phyloP scores from a whole-genome alignment of 2,329 filamentous ascomycete species.

The Bipolaris cookei region DNA sequence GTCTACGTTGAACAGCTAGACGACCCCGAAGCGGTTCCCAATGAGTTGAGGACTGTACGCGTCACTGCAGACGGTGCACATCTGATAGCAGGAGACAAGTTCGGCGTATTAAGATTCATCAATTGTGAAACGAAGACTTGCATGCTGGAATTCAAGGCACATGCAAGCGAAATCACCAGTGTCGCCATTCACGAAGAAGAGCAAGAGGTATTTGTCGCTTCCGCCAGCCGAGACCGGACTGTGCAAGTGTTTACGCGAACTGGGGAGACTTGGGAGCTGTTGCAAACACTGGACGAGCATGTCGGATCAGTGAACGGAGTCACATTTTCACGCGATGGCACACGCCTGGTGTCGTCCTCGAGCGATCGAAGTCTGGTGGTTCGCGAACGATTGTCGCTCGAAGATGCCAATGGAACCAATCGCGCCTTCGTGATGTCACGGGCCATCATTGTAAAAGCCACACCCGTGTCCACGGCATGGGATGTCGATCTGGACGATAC shows the following conservation, averaged over 20 bases:
- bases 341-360: slow-evolving; percentile 81
- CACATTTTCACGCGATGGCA: slow-evolving; percentile 73
- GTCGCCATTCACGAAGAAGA: slow-evolving; percentile 75
- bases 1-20: slow-evolving; percentile 71
- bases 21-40: slow-evolving; percentile 55
- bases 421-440: slow-evolving; percentile 79
- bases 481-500: slow-evolving; percentile 65
- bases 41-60: slow-evolving; percentile 65
- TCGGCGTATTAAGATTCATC: slow-evolving; percentile 78
- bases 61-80: slow-evolving; percentile 67
- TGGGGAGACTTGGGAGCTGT: slow-evolving; percentile 69
- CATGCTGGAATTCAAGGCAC: slow-evolving; percentile 78
- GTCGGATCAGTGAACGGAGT: slow-evolving; percentile 82
- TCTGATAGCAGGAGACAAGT: slow-evolving; percentile 83
- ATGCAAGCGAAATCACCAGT: slow-evolving; percentile 82
- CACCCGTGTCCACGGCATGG: slow-evolving; percentile 82
- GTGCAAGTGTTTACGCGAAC: slow-evolving; percentile 80
- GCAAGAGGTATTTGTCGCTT: slow-evolving; percentile 72
- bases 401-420: slow-evolving; percentile 63
- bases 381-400: slow-evolving; percentile 75
- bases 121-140: slow-evolving; percentile 67
- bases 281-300: slow-evolving; percentile 93
- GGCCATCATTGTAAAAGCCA: slow-evolving; percentile 82
- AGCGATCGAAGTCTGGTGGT: slow-evolving; percentile 83
- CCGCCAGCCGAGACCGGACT: slow-evolving; percentile 81